A percentile compares a stretch with the other conserved stretches of the same genome.
phyloP scores from a whole-genome alignment of 2,329 filamentous ascomycete species.

The Geosmithia morbida region DNA sequence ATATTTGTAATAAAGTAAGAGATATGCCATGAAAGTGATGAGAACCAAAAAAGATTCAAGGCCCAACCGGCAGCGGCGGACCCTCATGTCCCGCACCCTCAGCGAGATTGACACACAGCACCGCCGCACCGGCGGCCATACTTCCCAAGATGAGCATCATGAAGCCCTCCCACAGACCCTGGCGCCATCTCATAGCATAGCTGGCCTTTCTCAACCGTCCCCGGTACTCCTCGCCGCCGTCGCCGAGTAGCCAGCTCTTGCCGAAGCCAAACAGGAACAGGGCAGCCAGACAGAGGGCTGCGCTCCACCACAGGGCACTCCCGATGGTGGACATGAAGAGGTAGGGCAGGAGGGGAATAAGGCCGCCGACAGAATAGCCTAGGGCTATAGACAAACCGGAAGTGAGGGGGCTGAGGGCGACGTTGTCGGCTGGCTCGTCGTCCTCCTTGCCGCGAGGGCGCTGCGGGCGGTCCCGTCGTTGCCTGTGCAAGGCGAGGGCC shows the following conservation, averaged over 20 bases:
- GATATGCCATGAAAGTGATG: not conserved
- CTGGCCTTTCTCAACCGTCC: not conserved
- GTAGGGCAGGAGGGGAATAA: constrained; percentile 49
- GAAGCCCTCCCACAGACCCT: constrained; percentile 2
- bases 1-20: not conserved
- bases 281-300: constrained; percentile 35
- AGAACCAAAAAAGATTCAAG: too few relatives aligned
- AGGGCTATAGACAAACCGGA: constrained; percentile 44
- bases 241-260: constrained; percentile 29
- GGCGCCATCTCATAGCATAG: not conserved
- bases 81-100: not conserved
- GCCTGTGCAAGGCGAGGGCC: not conserved
- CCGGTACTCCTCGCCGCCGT: constrained; percentile 1
- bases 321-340: constrained; percentile 30
- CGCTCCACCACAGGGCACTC: constrained; percentile 34
- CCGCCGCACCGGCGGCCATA: constrained; percentile 10
- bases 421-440: constrained; percentile 5
- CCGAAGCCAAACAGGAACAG: constrained; percentile 42
- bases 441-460: constrained; percentile 2
- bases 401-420: constrained; percentile 19
- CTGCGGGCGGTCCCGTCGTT: not conserved
- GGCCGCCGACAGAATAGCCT: constrained; percentile 48
- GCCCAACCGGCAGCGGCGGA: too few relatives aligned
- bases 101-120: not conserved
- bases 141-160: constrained; percentile 13